Conservation (phyloP, 1,139 yeast genomes). For the Kodamaea alishanica region DNA sequence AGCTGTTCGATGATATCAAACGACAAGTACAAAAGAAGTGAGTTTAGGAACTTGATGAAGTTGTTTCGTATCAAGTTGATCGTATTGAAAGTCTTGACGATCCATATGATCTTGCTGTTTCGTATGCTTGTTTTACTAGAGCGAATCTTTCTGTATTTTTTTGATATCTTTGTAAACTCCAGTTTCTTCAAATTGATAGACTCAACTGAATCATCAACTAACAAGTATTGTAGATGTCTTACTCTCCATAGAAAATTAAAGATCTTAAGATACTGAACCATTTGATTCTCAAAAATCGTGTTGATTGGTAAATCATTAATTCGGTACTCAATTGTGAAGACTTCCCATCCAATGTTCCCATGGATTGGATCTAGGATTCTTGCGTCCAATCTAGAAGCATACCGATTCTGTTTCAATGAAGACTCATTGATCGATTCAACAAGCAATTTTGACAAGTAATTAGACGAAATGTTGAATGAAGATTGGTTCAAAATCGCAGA, state of each 20-base stretch:
- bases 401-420: slow-evolving; percentile 46
- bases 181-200: slow-evolving; percentile 33
- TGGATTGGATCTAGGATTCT: slow-evolving; percentile 62
- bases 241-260: slow-evolving; percentile 86
- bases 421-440: slow-evolving; percentile 66
- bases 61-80: slow-evolving; percentile 45
- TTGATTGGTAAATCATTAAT: slow-evolving; percentile 55
- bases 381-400: slow-evolving; percentile 62
- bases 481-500: slow-evolving; percentile 54
- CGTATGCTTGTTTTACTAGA: slow-evolving; percentile 15
- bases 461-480: slow-evolving; percentile 59
- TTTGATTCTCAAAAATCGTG: slow-evolving; percentile 24
- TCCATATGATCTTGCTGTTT: slow-evolving; percentile 26
- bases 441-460: slow-evolving; percentile 61
- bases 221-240: slow-evolving; percentile 54
- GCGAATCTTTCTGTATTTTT: slow-evolving; percentile 14
- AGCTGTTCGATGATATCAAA: slow-evolving; percentile 48
- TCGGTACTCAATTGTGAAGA: slow-evolving; percentile 81
- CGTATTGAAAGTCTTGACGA: slow-evolving; percentile 33
- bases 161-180: slow-evolving; percentile 25
- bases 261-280: slow-evolving; percentile 66
- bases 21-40: slow-evolving; percentile 41
- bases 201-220: slow-evolving; percentile 40
- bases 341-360: slow-evolving; percentile 85
- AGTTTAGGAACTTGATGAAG: slow-evolving; percentile 43